These are phyloP conservation scores for Aspergillus egyptiacus DNA, from an alignment of 495 filamentous ascomycete genomes.

Conservation along the genomic window DNA sequence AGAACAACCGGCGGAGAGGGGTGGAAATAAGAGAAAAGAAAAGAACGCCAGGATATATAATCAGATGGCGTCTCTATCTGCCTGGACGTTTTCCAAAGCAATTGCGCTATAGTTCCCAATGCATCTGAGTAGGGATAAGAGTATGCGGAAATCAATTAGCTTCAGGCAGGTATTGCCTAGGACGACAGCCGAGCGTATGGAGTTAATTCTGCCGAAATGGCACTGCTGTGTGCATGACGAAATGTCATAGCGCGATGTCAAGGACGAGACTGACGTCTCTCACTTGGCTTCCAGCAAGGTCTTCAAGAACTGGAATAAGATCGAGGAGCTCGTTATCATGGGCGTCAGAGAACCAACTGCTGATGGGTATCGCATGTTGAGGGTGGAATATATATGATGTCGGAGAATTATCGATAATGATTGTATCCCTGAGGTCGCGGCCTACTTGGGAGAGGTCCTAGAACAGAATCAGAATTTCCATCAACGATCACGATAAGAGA, in stretches of 20 bases:
- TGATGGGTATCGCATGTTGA: slow-evolving; percentile 98
- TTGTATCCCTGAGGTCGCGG: slow-evolving; percentile 91
- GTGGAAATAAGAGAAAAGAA: slow-evolving; percentile 13
- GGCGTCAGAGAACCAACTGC: slow-evolving; percentile 99
- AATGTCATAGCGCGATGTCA: slow-evolving; percentile 76
- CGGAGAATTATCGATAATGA: slow-evolving; percentile 99
- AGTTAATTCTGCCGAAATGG: slow-evolving; percentile 24
- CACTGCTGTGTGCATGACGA: slow-evolving; percentile 31
- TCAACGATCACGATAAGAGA: background rate
- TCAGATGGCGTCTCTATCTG: background rate
- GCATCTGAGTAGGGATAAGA: slow-evolving; percentile 6
- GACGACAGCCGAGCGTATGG: background rate
- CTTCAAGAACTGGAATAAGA: slow-evolving; percentile 96
- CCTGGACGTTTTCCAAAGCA: background rate
- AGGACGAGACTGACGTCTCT: slow-evolving; percentile 96
- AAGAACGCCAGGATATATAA: slow-evolving; percentile 9
- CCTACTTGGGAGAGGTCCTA: slow-evolving; percentile 93
- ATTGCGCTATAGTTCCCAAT: background rate
- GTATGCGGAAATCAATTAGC: background rate
- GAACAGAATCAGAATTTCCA: slow-evolving; percentile 6
- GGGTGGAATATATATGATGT: slow-evolving; percentile 99
- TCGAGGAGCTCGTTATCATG: slow-evolving; percentile 99
- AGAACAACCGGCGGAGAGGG: slow-evolving; percentile 12
- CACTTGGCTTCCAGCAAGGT: slow-evolving; percentile 81
- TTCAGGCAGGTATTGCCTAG: background rate